Conservation (phyloP, 345 rosid genomes). For the Eucalyptus pauciflora region DNA sequence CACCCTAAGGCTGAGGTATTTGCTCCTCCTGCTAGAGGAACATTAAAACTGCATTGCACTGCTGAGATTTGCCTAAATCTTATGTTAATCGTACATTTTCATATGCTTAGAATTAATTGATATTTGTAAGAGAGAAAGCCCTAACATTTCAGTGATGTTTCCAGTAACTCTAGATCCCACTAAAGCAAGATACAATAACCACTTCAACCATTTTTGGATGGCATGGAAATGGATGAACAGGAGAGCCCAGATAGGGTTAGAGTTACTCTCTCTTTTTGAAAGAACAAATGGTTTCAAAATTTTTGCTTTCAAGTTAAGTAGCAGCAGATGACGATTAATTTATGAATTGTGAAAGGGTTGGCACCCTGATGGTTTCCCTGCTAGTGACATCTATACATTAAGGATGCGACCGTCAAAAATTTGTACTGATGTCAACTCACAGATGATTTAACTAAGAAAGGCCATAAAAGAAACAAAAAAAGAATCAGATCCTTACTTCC, state of each 20-base stretch:
- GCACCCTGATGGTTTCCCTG: neutral
- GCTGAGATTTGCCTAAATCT: neutral
- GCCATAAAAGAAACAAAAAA: neutral
- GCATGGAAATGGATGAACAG: neutral
- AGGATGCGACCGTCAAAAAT: neutral
- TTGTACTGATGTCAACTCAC: neutral
- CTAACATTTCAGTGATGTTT: neutral
- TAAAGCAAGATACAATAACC: neutral
- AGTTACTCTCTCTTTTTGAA: neutral
- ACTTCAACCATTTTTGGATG: neutral
- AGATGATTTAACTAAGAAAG: neutral
- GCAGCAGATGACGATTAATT: neutral
- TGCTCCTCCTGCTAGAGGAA: neutral
- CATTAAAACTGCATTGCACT: neutral
- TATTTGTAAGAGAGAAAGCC: neutral
- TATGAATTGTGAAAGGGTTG: neutral
- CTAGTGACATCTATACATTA: neutral
- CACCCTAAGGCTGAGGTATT: neutral
- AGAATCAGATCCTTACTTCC: constrained; percentile 36
- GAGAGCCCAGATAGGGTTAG: neutral
- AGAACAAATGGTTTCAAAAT: neutral
- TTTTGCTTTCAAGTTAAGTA: neutral
- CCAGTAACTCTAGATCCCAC: neutral
- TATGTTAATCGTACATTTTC: neutral
- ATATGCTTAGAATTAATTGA: neutral